Percentiles rank a stretch among this genome's conserved stretches.
These are phyloP conservation scores for Exidia glandulosa DNA, from an alignment of 768 basidiomycete species.

Conservation along the genomic window DNA sequence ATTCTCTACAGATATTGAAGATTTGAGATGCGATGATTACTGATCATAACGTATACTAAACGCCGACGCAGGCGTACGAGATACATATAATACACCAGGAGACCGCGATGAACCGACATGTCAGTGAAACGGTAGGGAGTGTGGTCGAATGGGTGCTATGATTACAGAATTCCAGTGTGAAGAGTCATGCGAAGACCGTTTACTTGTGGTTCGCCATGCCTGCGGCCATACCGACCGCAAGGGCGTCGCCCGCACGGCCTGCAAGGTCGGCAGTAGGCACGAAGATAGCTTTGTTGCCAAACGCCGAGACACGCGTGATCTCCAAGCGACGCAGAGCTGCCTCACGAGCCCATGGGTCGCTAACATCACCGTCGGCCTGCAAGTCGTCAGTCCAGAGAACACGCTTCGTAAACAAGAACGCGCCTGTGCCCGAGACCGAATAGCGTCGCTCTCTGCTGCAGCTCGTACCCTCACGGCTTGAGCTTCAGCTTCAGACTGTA, in stretches of 20 bases:
- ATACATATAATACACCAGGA: too few species aligned
- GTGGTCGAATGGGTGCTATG: too few species aligned
- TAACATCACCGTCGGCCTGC: slow-evolving; percentile 61
- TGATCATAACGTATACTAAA: too few species aligned
- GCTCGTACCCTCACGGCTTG: slow-evolving; percentile 71
- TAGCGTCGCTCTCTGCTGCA: too few species aligned
- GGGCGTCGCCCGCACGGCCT: slow-evolving; percentile 45
- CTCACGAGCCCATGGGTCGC: slow-evolving; percentile 60
- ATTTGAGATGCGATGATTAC: too few species aligned
- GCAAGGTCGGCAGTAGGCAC: slow-evolving; percentile 54
- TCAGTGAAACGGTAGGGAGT: too few species aligned
- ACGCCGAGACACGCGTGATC: slow-evolving; percentile 49
- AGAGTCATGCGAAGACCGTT: too few species aligned
- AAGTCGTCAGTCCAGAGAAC: too few species aligned
- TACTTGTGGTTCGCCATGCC: slow-evolving; percentile 59
- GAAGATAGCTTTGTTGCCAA: slow-evolving; percentile 58
- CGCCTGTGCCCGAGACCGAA: slow-evolving; percentile 10
- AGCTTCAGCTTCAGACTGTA: slow-evolving; percentile 68
- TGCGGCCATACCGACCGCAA: slow-evolving; percentile 63
- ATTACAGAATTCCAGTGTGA: too few species aligned
- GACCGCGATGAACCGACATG: too few species aligned
- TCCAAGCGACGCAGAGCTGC: slow-evolving; percentile 65
- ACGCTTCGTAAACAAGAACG: slow-evolving; percentile 11
- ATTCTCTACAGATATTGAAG: too few species aligned
- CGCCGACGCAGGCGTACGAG: too few species aligned